These are phyloP conservation scores for Corylus heterophylla DNA, from an alignment of 306 rosid species.

Conservation along the genomic window DNA sequence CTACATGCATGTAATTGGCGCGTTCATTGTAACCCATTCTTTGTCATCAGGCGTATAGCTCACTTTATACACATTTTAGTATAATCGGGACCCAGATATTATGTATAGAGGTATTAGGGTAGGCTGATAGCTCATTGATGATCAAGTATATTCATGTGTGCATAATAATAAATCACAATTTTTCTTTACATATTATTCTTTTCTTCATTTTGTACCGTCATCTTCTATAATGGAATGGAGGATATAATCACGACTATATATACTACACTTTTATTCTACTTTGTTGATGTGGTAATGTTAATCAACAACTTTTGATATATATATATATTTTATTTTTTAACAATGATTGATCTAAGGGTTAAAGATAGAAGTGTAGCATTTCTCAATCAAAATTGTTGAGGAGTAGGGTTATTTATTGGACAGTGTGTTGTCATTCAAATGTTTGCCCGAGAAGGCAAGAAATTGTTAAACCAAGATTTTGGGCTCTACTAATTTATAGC, in stretches of 20 bases:
- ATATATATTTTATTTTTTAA: too few species aligned
- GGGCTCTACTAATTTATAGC: too few species aligned
- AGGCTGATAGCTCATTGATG: not conserved
- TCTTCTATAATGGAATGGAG: too few species aligned
- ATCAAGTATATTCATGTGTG: not conserved
- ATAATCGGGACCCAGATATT: not conserved
- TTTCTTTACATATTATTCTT: too few species aligned
- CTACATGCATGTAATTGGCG: slow-evolving; percentile 10
- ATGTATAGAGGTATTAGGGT: not conserved
- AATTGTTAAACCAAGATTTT: too few species aligned
- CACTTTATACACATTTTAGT: not conserved
- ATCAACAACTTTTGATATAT: too few species aligned
- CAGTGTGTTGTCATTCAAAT: not conserved
- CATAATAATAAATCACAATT: not conserved
- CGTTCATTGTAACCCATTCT: slow-evolving; percentile 14
- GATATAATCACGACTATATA: too few species aligned
- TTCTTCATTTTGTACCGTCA: not conserved
- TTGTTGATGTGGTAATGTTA: too few species aligned
- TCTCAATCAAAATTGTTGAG: not conserved
- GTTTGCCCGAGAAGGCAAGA: not conserved
- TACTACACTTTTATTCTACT: too few species aligned
- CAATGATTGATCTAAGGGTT: too few species aligned
- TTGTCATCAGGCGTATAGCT: slow-evolving; percentile 26
- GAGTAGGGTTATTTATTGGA: not conserved
- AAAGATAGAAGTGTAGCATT: too few species aligned